These are phyloP conservation scores for Arthrinium puccinioides DNA, from an alignment of 2,329 filamentous ascomycete species.

Conservation along the genomic window DNA sequence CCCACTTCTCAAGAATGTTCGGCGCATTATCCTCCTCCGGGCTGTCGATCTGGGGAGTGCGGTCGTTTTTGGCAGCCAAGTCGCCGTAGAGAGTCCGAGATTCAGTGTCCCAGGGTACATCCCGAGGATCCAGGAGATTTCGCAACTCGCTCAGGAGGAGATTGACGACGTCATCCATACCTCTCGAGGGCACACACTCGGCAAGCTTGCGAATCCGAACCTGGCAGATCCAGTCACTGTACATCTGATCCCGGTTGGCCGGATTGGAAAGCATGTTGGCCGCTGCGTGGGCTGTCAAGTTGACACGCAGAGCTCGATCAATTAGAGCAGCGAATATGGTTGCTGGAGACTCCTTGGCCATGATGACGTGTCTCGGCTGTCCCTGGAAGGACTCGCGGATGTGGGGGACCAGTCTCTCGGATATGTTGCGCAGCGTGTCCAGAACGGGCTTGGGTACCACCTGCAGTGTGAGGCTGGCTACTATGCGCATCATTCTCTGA, in stretches of 20 bases:
- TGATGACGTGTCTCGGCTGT: conserved; percentile 76
- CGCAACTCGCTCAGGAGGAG: conserved; percentile 61
- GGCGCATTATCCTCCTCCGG: conserved; percentile 37
- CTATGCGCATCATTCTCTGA: conserved; percentile 91
- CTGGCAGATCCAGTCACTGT: conserved; percentile 75
- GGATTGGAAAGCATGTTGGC: conserved; percentile 87
- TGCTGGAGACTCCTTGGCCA: conserved; percentile 82
- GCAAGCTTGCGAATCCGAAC: conserved; percentile 56
- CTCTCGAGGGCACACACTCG: conserved; percentile 53
- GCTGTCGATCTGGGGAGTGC: conserved; percentile 29
- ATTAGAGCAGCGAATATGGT: conserved; percentile 82
- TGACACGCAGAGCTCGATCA: conserved; percentile 82
- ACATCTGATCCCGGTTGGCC: conserved; percentile 91
- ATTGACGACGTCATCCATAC: conserved; percentile 60
- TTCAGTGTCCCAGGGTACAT: conserved; percentile 59
- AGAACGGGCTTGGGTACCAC: conserved; percentile 84
- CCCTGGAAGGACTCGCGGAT: conserved; percentile 79
- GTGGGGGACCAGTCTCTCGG: conserved; percentile 70
- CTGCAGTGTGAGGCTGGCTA: conserved; percentile 82
- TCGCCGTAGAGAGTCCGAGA: conserved; percentile 54
- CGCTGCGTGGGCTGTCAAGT: conserved; percentile 86
- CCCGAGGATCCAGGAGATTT: conserved; percentile 60
- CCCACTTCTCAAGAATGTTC: conserved; percentile 73
- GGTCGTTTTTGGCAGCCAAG: conserved; percentile 39
- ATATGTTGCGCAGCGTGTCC: conserved; percentile 81